These are phyloP conservation scores for Arabidopsis suecica DNA, from an alignment of 345 rosid species.

Conservation along the genomic window DNA sequence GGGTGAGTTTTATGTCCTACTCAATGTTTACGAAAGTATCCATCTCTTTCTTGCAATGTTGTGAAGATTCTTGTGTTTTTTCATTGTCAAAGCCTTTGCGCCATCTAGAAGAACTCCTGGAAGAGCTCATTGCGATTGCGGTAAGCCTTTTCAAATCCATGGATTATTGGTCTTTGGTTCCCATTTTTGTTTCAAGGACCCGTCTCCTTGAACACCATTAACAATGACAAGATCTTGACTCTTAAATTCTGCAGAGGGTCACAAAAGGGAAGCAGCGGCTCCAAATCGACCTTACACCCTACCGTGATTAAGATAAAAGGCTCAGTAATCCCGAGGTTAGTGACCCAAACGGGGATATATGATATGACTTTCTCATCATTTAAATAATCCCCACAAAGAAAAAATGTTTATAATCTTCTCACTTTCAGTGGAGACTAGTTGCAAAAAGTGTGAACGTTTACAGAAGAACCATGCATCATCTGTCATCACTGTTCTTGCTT, in stretches of 20 bases:
- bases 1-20: slow-evolving; percentile 64
- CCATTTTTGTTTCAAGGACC: not conserved
- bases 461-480: slow-evolving; percentile 7
- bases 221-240: slow-evolving; percentile 21
- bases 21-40: slow-evolving; percentile 1
- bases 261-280: slow-evolving; percentile 80
- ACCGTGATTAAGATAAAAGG: slow-evolving; percentile 48
- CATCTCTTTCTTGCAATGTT: not conserved
- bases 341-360: not conserved
- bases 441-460: not conserved
- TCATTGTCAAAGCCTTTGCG: slow-evolving; percentile 68
- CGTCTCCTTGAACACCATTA: slow-evolving; percentile 6
- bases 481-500: slow-evolving; percentile 1
- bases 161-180: slow-evolving; percentile 10
- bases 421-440: not conserved
- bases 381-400: not conserved
- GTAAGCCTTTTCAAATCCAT: slow-evolving; percentile 56
- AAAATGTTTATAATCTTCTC: not conserved
- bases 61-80: slow-evolving; percentile 21
- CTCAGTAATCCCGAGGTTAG: slow-evolving; percentile 24
- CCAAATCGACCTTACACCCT: slow-evolving; percentile 88
- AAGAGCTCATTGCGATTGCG: slow-evolving; percentile 88
- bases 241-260: slow-evolving; percentile 57
- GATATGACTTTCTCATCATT: not conserved
- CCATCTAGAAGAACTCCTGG: slow-evolving; percentile 86